Evolutionary conservation across 768 basidiomycete genomes (phyloP), one percentile per base, ranked within the genome.

Genomic region (Cytidiella melzeri): DNA sequence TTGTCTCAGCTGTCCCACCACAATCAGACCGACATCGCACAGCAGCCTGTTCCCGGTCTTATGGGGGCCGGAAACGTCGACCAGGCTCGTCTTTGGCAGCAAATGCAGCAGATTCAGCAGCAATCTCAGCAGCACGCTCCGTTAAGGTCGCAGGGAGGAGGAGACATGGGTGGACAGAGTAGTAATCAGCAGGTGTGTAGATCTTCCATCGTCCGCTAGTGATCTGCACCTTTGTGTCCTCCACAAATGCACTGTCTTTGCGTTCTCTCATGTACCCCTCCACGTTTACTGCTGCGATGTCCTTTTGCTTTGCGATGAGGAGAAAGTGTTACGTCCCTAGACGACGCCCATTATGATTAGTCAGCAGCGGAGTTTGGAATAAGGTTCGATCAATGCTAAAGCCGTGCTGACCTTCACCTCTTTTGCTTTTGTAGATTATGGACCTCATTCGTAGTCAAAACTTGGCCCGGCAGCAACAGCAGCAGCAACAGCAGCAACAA

Each of bases 1-100:
- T 72, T 76, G 52, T 64, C 62, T 28, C 74, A 70, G 45, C 72
- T 76, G 52, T 64, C 62, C 26, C 74, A 70, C 27, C 76, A 74
- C 45, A 72, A 39, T 15, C 45, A 43, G 18, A 45, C 73, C 47
- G 71, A 69, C 20, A 68, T 66, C 41, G 60, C 60, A 34, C 68
- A 69, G 56, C 61, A 68, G 54, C 60, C 66, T 59, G 57, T 69
- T 50, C 61, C 67, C 39, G 69, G 70, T 58, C 63, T 73, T 59
- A 75, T 65, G 54, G 73, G 61, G 81, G 83, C 62, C 74, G 76
- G 24, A 55, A 55, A 52, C 76, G 73, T 52, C 68, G 81, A 83
- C 62, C 74, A 76, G 24, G 55, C 55, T 53, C 76, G 73, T 52
- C 68, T 77, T 57, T 84, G 81, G 83, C 75, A 76, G 64, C 74